A percentile compares a stretch with the other conserved stretches of the same genome.
phyloP scores from a whole-genome alignment of 352 stramenopile species.

The Salisapilia sapeloensis region DNA sequence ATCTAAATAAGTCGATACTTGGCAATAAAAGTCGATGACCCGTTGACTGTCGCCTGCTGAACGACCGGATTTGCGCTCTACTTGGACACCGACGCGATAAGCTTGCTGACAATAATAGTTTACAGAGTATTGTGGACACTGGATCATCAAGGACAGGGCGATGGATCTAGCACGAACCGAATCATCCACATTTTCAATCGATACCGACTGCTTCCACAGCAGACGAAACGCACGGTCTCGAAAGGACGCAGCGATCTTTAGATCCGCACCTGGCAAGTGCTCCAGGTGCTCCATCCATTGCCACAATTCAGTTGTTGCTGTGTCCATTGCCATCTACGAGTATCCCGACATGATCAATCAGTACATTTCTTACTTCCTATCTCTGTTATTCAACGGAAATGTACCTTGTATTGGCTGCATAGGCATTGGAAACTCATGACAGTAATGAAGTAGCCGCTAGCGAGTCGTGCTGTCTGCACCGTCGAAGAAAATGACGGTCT shows the following conservation, averaged over 20 bases:
- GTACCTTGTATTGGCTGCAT: too few species aligned
- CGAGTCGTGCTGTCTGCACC: too few species aligned
- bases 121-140: slow-evolving; percentile 36
- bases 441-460: too few species aligned
- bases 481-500: too few species aligned
- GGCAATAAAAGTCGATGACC: slow-evolving; percentile 21
- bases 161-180: slow-evolving; percentile 23
- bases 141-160: slow-evolving; percentile 40
- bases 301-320: not conserved
- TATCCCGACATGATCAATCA: too few species aligned
- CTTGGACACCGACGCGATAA: slow-evolving; percentile 39
- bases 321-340: not conserved
- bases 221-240: slow-evolving; percentile 50
- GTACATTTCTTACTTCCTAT: too few species aligned
- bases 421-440: too few species aligned
- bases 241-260: slow-evolving; percentile 36
- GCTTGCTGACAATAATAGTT: slow-evolving; percentile 14
- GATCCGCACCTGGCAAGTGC: slow-evolving; percentile 13
- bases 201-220: slow-evolving; percentile 45
- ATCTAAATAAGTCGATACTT: slow-evolving; percentile 8
- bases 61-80: slow-evolving; percentile 22
- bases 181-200: slow-evolving; percentile 8
- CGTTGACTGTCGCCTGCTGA: slow-evolving; percentile 9
- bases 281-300: slow-evolving; percentile 40
- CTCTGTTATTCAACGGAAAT: too few species aligned